phyloP scores from a whole-genome alignment of 805 yeast genomes.

The Starmera dryadoides region DNA sequence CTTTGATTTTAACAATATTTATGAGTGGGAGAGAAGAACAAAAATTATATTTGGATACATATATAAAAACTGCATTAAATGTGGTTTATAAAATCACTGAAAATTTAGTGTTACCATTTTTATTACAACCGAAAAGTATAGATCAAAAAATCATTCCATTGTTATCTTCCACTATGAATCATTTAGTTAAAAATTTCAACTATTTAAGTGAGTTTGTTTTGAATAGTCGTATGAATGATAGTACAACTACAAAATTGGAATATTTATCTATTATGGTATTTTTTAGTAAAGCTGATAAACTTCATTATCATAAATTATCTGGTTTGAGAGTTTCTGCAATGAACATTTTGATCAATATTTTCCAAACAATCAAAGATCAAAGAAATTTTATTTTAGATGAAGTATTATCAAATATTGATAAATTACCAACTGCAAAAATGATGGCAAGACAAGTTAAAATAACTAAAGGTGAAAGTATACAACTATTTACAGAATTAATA shows the following conservation, averaged over 20 bases:
- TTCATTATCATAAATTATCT: constrained; percentile 18
- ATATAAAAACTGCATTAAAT: constrained; percentile 31
- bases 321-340: constrained; percentile 19
- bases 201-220: constrained; percentile 14
- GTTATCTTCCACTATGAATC: constrained; percentile 1
- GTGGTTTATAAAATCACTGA: constrained; percentile 29
- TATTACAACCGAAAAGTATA: not conserved
- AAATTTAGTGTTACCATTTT: constrained; percentile 17
- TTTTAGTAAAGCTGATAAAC: constrained; percentile 22
- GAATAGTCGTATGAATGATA: constrained; percentile 35
- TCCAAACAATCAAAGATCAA: constrained; percentile 35
- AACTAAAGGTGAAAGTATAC: constrained; percentile 39
- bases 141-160: not conserved
- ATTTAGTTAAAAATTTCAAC: constrained; percentile 7
- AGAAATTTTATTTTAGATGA: constrained; percentile 56
- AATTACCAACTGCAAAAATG: constrained; percentile 37
- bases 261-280: constrained; percentile 38
- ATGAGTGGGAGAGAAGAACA: constrained; percentile 34
- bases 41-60: constrained; percentile 37
- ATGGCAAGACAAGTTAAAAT: constrained; percentile 36
- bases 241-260: constrained; percentile 49
- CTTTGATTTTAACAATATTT: constrained; percentile 33
- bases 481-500: constrained; percentile 38
- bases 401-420: constrained; percentile 42
- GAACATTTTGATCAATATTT: constrained; percentile 19